phyloP scores from a whole-genome alignment of 2,329 filamentous ascomycete genomes.

The Berkeleyomyces rouxiae region DNA sequence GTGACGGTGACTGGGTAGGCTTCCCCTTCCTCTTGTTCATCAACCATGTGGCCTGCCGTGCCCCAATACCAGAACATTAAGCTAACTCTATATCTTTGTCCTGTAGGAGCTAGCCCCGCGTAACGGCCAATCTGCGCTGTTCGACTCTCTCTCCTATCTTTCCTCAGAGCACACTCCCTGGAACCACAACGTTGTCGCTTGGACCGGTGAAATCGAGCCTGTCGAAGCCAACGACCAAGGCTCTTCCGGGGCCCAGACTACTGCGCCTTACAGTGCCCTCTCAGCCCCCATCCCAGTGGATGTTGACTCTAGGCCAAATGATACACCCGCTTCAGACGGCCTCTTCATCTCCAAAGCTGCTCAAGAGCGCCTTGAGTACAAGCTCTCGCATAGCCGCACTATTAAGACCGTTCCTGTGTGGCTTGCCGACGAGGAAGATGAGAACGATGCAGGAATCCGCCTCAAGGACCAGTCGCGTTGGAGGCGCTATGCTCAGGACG shows the following conservation, averaged over 20 bases:
- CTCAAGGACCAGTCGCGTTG: conserved; percentile 74
- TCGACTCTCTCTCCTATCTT: conserved; percentile 78
- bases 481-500: conserved; percentile 79
- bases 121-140: conserved; percentile 77
- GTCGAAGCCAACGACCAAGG: conserved; percentile 5
- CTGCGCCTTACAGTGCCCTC: conserved; percentile 46
- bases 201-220: conserved; percentile 72
- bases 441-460: conserved; percentile 46
- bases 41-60: not conserved
- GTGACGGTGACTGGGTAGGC: conserved; percentile 41
- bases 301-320: conserved; percentile 34
- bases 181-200: conserved; percentile 85
- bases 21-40: not conserved
- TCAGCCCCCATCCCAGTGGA: conserved; percentile 68
- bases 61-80: not conserved
- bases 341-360: conserved; percentile 55
- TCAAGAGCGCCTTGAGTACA: conserved; percentile 54
- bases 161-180: conserved; percentile 70
- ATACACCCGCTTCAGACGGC: conserved; percentile 47
- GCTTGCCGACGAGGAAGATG: conserved; percentile 63
- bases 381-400: conserved; percentile 54
- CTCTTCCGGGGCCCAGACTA: not conserved
- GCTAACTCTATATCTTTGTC: conserved; percentile 1
- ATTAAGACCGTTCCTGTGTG: conserved; percentile 78
- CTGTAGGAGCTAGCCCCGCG: conserved; percentile 55